phyloP scores from a whole-genome alignment of 169 alveolate genomes.

The Plasmodium coatneyi region DNA sequence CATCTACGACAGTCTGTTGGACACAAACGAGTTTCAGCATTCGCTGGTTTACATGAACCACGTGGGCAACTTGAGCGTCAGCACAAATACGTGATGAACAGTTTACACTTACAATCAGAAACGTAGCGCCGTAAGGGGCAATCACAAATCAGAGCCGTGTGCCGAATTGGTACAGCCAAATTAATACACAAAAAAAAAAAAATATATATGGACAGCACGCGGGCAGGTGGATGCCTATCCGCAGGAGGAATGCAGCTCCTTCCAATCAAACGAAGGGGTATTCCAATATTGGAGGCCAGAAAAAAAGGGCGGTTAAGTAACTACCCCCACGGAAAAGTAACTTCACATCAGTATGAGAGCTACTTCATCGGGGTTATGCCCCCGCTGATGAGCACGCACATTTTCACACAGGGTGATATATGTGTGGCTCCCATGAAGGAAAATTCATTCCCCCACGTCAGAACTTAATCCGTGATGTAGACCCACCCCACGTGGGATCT shows the following conservation, averaged over 20 bases:
- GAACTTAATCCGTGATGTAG: slow-evolving; percentile 20
- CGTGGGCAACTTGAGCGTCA: slow-evolving; percentile 49
- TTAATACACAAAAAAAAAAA: neutral
- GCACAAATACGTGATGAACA: slow-evolving; percentile 12
- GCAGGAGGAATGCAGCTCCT: neutral
- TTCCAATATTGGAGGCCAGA: neutral
- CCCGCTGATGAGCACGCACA: neutral
- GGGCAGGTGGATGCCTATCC: neutral
- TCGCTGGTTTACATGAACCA: slow-evolving; percentile 19
- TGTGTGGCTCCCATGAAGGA: neutral
- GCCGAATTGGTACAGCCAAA: neutral
- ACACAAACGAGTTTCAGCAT: slow-evolving; percentile 29
- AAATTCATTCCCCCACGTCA: neutral
- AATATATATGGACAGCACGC: neutral
- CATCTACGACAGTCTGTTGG: slow-evolving; percentile 50
- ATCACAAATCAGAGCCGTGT: neutral
- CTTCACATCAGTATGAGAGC: neutral
- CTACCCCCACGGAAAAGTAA: neutral
- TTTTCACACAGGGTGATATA: neutral
- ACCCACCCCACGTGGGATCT: neutral
- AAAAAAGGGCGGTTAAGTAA: neutral
- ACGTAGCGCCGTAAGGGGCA: neutral
- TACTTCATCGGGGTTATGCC: neutral
- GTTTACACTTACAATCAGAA: neutral
- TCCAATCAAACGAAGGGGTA: neutral